Base-by-base conservation (phyloP, 2,329 filamentous ascomycete species). In the Fusarium marasasianum region DNA sequence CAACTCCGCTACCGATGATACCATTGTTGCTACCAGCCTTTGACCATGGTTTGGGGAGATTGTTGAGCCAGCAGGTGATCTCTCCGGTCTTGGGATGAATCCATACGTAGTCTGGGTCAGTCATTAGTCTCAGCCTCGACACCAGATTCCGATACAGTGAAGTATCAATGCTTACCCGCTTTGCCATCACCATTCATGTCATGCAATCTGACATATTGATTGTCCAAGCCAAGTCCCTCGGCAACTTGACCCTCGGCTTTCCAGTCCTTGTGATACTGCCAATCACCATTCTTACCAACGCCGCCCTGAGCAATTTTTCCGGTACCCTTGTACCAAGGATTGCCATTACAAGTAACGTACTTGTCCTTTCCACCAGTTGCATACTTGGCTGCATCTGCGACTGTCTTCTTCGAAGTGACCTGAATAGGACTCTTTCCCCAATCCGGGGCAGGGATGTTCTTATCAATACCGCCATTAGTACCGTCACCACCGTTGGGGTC, bases 141-240 rank as follows among this genome's bases (percentile, higher is more conserved):
- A 10, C 11, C 3, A 17, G 2, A 3, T 33, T n/a, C 1, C 18
- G 2, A 4, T 6, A 4, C 15, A 5, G 31, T 15, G 7, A 33
- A 24, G 6, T 12, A 8, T 15, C 3, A 15, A 35, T 11, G 17
- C 29, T 14, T 26, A 68, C 67, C 65, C 1, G 65, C 65, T 26
- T 68, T 68, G 8, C 61, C 65, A 26, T 68, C 65, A 6, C 65
- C 65, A 24, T 68, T 50, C 61, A 65, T 71, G 13, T 71, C 67
- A 31, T 70, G 48, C 1, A 69, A 18, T 13, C 64, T 69, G 45
- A 69, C 56, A 15, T 65, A 44, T 12, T 44, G 54, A 6, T 31
- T 40, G 1, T 60, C 58, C 53, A 63, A 18, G 4, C 68, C 68
- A 15, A 71, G 55, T 1, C 68, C 68, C 3, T 69, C 54, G 1